phyloP scores from a whole-genome alignment of 108 stramenopile genomes.

The Stephanodiscus triporus region DNA sequence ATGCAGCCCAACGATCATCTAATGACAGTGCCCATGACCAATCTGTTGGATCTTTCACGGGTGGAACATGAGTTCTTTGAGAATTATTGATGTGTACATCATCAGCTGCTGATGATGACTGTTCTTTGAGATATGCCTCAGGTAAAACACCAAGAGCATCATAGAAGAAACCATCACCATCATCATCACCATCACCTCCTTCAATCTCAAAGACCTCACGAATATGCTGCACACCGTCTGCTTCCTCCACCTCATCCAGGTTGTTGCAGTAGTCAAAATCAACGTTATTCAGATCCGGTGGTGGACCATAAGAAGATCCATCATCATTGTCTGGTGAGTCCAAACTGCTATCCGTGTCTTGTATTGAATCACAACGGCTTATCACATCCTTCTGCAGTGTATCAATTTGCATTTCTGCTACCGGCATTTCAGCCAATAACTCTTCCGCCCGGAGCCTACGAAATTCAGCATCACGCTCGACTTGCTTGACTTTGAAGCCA shows the following conservation, averaged over 20 bases:
- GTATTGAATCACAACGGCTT: neutral
- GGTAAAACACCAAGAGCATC: conserved; percentile 10
- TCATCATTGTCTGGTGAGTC: neutral
- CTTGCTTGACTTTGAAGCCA: conserved; percentile 24
- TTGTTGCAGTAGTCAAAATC: conserved; percentile 18
- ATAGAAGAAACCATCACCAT: conserved; percentile 1
- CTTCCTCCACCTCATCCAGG: conserved; percentile 40
- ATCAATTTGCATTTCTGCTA: neutral
- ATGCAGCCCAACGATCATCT: conserved; percentile 48
- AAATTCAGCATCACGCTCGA: conserved; percentile 1
- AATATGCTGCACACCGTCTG: conserved; percentile 38
- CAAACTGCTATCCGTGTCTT: neutral
- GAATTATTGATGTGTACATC: conserved; percentile 9
- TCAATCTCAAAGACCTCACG: conserved; percentile 54
- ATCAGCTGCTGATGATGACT: neutral
- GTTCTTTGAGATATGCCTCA: neutral
- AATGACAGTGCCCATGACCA: conserved; percentile 47
- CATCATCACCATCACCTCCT: conserved; percentile 14
- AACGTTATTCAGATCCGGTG: conserved; percentile 21
- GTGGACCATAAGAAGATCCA: conserved; percentile 1
- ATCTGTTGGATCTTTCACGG: conserved; percentile 22
- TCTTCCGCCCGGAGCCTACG: neutral
- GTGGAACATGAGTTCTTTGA: neutral
- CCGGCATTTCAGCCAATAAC: neutral
- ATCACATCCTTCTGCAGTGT: neutral